These are phyloP conservation scores for Rhynchospora tenuis DNA, from an alignment of 176 grass and related monocot species.

Conservation along the genomic window DNA sequence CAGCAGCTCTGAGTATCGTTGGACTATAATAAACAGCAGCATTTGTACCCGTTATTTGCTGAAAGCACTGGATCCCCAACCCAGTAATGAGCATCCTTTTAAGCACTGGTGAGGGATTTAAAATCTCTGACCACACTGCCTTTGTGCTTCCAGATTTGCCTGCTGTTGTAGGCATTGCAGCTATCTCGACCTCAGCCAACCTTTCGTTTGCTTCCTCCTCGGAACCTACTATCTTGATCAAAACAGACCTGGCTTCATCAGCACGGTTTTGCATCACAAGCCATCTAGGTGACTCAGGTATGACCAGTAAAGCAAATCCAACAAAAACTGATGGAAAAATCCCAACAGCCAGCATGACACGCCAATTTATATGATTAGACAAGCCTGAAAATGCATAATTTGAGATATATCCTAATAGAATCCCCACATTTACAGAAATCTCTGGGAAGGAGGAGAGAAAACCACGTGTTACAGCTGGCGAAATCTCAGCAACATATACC, in stretches of 20 bases:
- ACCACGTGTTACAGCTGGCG: constrained; percentile 43
- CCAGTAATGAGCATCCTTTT: constrained; percentile 52
- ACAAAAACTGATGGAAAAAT: constrained; percentile 69
- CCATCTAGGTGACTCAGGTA: constrained; percentile 84
- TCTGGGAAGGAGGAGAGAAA: constrained; percentile 74
- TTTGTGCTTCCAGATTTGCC: constrained; percentile 26
- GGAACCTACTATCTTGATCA: constrained; percentile 39
- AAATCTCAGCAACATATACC: constrained; percentile 85
- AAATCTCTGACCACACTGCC: constrained; percentile 59
- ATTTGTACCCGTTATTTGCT: constrained; percentile 62
- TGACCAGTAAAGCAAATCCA: constrained; percentile 59
- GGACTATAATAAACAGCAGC: constrained; percentile 69
- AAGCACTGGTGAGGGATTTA: constrained; percentile 46
- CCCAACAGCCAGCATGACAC: constrained; percentile 82
- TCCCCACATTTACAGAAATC: constrained; percentile 82
- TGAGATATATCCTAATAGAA: constrained; percentile 78
- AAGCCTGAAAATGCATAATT: constrained; percentile 76
- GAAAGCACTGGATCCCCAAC: constrained; percentile 56
- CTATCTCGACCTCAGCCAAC: constrained; percentile 57
- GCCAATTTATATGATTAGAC: constrained; percentile 64
- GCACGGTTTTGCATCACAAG: constrained; percentile 49
- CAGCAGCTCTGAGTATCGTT: constrained; percentile 44
- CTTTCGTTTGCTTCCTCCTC: constrained; percentile 44
- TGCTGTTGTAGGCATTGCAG: constrained; percentile 8
- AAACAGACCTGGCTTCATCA: constrained; percentile 48